These are phyloP conservation scores for Phytophthora palmivora DNA, from an alignment of 352 stramenopile species.

Conservation along the genomic window DNA sequence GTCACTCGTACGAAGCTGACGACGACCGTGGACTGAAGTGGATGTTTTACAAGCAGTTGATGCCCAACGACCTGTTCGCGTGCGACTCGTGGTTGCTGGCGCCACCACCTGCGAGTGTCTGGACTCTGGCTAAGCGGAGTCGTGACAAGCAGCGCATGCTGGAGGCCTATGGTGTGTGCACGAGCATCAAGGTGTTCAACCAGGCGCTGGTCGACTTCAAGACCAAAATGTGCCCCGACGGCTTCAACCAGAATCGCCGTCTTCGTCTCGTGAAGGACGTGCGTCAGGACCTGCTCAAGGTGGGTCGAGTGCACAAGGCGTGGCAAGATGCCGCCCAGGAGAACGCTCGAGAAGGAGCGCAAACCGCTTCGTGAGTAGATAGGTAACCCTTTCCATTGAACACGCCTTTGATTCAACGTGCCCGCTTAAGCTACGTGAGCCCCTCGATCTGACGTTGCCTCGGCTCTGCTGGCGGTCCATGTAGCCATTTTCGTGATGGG, in stretches of 20 bases:
- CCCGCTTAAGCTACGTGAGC: too few species aligned
- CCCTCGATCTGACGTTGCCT: background rate
- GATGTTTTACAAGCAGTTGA: slow-evolving; percentile 69
- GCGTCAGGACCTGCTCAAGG: slow-evolving; percentile 48
- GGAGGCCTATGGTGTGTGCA: slow-evolving; percentile 82
- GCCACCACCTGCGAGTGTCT: slow-evolving; percentile 60
- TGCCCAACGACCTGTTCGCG: slow-evolving; percentile 76
- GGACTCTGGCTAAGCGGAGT: slow-evolving; percentile 61
- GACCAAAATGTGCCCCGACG: slow-evolving; percentile 54
- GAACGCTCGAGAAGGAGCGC: slow-evolving; percentile 24
- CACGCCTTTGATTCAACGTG: background rate
- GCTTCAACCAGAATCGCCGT: slow-evolving; percentile 75
- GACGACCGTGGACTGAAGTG: slow-evolving; percentile 62
- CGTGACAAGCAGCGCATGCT: slow-evolving; percentile 56
- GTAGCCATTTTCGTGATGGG: slow-evolving; percentile 19
- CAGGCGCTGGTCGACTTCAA: slow-evolving; percentile 73
- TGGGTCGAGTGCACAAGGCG: slow-evolving; percentile 48
- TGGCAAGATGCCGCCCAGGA: slow-evolving; percentile 56
- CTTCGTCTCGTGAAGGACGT: slow-evolving; percentile 61
- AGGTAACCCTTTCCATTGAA: slow-evolving; percentile 8
- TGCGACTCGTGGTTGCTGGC: slow-evolving; percentile 83
- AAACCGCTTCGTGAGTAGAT: slow-evolving; percentile 13
- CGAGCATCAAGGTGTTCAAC: slow-evolving; percentile 78
- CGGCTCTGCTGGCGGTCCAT: slow-evolving; percentile 7
- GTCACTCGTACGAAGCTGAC: slow-evolving; percentile 46